Conservation (phyloP, 495 filamentous ascomycete species). For the Tuber microsphaerosporum region DNA sequence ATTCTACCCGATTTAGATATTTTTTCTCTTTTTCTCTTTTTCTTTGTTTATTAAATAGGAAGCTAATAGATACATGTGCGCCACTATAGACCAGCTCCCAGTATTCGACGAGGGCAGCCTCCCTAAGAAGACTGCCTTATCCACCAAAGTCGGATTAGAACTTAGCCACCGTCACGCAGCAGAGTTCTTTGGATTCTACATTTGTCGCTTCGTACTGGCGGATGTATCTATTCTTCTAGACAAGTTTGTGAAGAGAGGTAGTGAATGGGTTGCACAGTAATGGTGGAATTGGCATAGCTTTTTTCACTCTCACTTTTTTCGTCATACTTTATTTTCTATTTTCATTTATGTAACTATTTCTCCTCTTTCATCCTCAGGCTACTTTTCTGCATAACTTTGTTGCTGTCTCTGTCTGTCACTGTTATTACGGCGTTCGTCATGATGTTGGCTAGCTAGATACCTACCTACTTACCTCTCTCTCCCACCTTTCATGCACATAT, state of each 20-base stretch:
- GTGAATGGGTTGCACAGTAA: conserved; percentile 71
- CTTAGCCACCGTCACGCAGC: conserved; percentile 87
- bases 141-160: conserved; percentile 88
- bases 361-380: conserved; percentile 1
- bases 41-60: background rate
- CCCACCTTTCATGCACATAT: background rate
- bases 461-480: background rate
- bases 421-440: background rate
- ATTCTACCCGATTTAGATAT: background rate
- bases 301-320: conserved; percentile 12
- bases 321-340: conserved; percentile 12
- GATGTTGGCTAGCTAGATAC: conserved; percentile 4
- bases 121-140: conserved; percentile 63
- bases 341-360: conserved; percentile 22
- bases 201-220: conserved; percentile 84
- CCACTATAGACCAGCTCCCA: conserved; percentile 74
- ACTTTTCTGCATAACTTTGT: conserved; percentile 11
- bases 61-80: conserved; percentile 2
- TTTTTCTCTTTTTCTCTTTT: conserved; percentile 5
- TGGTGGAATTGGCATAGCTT: conserved; percentile 13
- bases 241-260: conserved; percentile 93
- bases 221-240: conserved; percentile 84
- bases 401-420: background rate
- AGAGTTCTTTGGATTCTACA: conserved; percentile 95
- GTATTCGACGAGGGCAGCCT: conserved; percentile 93